Percentiles rank a stretch among this genome's conserved stretches.
phyloP scores from a whole-genome alignment of 495 filamentous ascomycete species.

The Xylaria nigripes region DNA sequence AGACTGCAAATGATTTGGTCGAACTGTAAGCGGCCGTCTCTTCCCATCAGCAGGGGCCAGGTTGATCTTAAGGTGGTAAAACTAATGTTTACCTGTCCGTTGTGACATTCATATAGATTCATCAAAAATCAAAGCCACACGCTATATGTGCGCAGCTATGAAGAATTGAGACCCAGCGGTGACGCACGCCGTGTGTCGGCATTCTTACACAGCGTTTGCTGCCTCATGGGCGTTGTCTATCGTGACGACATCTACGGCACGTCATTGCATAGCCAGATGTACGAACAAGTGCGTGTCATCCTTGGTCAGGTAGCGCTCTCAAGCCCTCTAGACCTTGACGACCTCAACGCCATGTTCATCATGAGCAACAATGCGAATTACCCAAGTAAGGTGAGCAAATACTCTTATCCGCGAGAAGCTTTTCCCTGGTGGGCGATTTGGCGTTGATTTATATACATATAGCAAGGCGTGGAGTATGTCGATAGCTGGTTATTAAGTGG shows the following conservation, averaged over 20 bases:
- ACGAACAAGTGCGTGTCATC: slow-evolving; percentile 22
- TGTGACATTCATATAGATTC: slow-evolving; percentile 8
- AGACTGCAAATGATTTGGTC: slow-evolving; percentile 21
- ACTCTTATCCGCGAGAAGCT: background rate
- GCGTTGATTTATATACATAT: slow-evolving; percentile 6
- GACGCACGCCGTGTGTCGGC: slow-evolving; percentile 19
- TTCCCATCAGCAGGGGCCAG: background rate
- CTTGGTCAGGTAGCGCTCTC: slow-evolving; percentile 22
- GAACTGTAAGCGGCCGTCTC: slow-evolving; percentile 15
- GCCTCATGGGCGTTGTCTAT: slow-evolving; percentile 22
- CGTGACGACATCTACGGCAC: slow-evolving; percentile 23
- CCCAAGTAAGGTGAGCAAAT: slow-evolving; percentile 17
- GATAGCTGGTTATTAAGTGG: slow-evolving; percentile 27
- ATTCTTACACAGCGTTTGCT: slow-evolving; percentile 25
- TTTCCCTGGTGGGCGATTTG: background rate
- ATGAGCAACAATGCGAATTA: slow-evolving; percentile 28
- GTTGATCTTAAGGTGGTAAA: background rate
- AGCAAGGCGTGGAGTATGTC: slow-evolving; percentile 25
- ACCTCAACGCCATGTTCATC: slow-evolving; percentile 25
- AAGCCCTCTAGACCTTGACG: slow-evolving; percentile 22
- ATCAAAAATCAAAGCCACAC: slow-evolving; percentile 22
- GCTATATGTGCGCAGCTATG: slow-evolving; percentile 17
- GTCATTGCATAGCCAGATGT: slow-evolving; percentile 17
- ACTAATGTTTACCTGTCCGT: background rate
- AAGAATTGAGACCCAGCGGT: slow-evolving; percentile 26